Percentiles rank a stretch among this genome's conserved stretches.
Evolutionary conservation across 768 basidiomycete genomes (phyloP).

Genomic region (Brasilioporus rufonigricans): DNA sequence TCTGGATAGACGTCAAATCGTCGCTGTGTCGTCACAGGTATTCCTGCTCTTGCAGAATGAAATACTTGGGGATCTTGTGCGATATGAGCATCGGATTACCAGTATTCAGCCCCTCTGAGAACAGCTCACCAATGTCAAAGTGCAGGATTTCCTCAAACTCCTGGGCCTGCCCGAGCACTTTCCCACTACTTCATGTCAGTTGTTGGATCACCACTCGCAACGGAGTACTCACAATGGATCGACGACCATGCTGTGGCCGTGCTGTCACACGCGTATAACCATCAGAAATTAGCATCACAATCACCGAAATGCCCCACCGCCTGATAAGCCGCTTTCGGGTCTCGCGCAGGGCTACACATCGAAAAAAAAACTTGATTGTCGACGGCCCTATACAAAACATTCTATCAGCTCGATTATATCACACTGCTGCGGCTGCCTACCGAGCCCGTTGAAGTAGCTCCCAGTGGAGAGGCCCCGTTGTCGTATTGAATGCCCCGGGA

Average conservation of each 20-base stretch:
- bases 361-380: slow-evolving; percentile 97
- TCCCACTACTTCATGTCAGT: slow-evolving; percentile 53
- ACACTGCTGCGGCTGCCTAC: slow-evolving; percentile 34
- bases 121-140: slow-evolving; percentile 71
- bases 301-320: slow-evolving; percentile 52
- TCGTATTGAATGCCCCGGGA: slow-evolving; percentile 93
- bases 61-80: slow-evolving; percentile 60
- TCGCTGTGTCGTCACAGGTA: slow-evolving; percentile 90
- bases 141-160: slow-evolving; percentile 80
- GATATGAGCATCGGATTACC: slow-evolving; percentile 7
- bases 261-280: slow-evolving; percentile 42
- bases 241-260: slow-evolving; percentile 90
- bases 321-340: slow-evolving; percentile 79
- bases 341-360: slow-evolving; percentile 94
- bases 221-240: slow-evolving; percentile 70
- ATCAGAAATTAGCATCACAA: neutral
- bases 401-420: slow-evolving; percentile 5
- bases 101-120: too few relatives aligned
- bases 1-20: slow-evolving; percentile 92
- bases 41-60: slow-evolving; percentile 67
- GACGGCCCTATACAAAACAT: slow-evolving; percentile 60
- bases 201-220: neutral
- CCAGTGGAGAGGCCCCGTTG: slow-evolving; percentile 97
- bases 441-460: slow-evolving; percentile 83
- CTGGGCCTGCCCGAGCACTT: slow-evolving; percentile 67